These are phyloP conservation scores for Tephrocybe sp. DNA, from an alignment of 768 basidiomycete species.

Conservation along the genomic window DNA sequence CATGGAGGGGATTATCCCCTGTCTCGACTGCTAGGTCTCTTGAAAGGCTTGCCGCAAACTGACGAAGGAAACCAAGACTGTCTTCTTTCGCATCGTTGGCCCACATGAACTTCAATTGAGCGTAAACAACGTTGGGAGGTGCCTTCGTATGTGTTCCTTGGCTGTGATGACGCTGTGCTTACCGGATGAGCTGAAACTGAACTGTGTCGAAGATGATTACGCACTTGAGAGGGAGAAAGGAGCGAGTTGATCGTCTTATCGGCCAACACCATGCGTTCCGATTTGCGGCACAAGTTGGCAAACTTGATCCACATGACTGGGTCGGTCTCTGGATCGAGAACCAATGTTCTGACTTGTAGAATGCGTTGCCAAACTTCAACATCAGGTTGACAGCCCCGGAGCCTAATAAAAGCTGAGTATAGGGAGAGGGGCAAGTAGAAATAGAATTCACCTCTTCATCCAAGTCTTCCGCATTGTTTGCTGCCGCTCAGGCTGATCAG, in stretches of 20 bases:
- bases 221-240: conserved; percentile 69
- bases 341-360: conserved; percentile 91
- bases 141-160: conserved; percentile 63
- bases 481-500: conserved; percentile 93
- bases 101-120: conserved; percentile 96
- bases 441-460: conserved; percentile 82
- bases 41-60: conserved; percentile 76
- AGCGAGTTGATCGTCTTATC: conserved; percentile 97
- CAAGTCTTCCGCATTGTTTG: conserved; percentile 90
- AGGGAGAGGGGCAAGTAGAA: not conserved
- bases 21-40: conserved; percentile 69
- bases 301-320: conserved; percentile 99
- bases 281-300: conserved; percentile 95
- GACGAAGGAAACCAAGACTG: conserved; percentile 78
- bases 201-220: conserved; percentile 14
- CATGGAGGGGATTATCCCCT: conserved; percentile 49
- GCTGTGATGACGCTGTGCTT: conserved; percentile 49
- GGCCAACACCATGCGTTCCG: conserved; percentile 89
- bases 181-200: not conserved
- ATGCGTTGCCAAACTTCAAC: conserved; percentile 99
- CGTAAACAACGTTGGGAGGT: conserved; percentile 94
- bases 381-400: conserved; percentile 96
- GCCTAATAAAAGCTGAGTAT: conserved; percentile 37
- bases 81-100: conserved; percentile 77
- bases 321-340: conserved; percentile 91